Conservation (phyloP, 805 yeast species). For the Saccharomyces mikatae region DNA sequence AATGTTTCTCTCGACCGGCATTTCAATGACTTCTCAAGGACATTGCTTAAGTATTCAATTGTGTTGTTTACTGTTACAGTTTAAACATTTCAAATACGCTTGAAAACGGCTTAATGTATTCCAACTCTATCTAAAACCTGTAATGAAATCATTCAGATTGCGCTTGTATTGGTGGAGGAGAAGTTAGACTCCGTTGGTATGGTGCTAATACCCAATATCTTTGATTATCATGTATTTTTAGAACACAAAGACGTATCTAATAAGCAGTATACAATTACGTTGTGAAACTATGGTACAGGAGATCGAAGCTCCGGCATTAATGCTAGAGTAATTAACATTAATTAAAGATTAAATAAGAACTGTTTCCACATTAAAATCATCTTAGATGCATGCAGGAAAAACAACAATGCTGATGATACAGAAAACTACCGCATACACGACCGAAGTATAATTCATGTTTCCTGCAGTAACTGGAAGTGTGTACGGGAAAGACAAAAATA, state of each 20-base stretch:
- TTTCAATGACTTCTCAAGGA: neutral
- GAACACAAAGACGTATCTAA: too few relatives aligned
- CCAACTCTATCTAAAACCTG: neutral
- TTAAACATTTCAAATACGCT: neutral
- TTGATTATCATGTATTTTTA: neutral
- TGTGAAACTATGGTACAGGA: neutral
- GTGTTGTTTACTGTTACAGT: neutral
- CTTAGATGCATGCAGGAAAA: neutral
- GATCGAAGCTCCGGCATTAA: neutral
- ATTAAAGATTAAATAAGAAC: neutral
- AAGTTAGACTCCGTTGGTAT: too few relatives aligned
- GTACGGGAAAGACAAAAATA: slow-evolving; percentile 47
- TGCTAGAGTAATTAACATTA: neutral
- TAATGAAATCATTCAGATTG: neutral
- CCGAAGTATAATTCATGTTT: slow-evolving; percentile 49
- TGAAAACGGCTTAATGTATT: neutral
- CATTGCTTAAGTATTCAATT: neutral
- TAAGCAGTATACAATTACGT: neutral
- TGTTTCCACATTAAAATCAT: neutral
- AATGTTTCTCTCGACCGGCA: neutral
- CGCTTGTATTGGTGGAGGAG: neutral
- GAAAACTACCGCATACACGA: slow-evolving; percentile 32
- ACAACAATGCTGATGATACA: neutral
- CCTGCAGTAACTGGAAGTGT: slow-evolving; percentile 43
- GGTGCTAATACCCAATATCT: neutral